A percentile compares a stretch with the other conserved stretches of the same genome.
Evolutionary conservation across 1,284 basidiomycete species (phyloP).

Genomic region (Cryptococcus sp.): DNA sequence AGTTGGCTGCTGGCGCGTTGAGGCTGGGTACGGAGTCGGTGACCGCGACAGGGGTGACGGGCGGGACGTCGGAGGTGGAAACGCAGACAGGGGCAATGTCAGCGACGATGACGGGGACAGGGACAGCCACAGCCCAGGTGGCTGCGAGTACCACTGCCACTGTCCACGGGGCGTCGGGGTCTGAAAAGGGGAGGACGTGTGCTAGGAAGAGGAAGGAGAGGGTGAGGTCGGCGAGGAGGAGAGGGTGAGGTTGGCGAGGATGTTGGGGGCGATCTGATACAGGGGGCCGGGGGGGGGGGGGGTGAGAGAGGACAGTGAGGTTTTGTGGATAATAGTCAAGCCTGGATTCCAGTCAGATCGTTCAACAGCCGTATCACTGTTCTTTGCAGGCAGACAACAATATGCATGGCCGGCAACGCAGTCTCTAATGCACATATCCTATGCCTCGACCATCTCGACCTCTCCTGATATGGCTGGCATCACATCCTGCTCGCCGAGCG

Average conservation of each 20-base stretch:
- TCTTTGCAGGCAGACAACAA: neutral
- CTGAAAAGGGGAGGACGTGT: neutral
- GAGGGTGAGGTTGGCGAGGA: neutral
- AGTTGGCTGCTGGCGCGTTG: too few species aligned
- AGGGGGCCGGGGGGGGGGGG: too few species aligned
- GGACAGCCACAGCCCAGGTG: neutral
- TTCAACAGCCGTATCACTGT: too few species aligned
- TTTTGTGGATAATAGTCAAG: too few species aligned
- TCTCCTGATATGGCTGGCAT: neutral
- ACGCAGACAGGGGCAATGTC: neutral
- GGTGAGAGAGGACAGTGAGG: too few species aligned
- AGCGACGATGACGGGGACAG: neutral
- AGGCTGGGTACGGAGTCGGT: too few species aligned
- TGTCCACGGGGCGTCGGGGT: too few species aligned
- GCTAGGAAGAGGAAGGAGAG: conserved; percentile 1
- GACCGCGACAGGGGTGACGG: too few species aligned
- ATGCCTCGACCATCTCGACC: conserved; percentile 1
- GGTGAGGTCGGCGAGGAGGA: neutral
- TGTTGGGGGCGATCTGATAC: neutral
- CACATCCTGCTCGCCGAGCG: neutral
- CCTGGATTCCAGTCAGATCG: too few species aligned
- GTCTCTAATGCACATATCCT: neutral
- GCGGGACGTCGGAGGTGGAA: too few species aligned
- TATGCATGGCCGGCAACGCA: too few species aligned
- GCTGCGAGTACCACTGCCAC: too few species aligned